These are phyloP conservation scores for Oxytropis ochrocephala DNA, from an alignment of 306 rosid genomes.

Conservation along the genomic window DNA sequence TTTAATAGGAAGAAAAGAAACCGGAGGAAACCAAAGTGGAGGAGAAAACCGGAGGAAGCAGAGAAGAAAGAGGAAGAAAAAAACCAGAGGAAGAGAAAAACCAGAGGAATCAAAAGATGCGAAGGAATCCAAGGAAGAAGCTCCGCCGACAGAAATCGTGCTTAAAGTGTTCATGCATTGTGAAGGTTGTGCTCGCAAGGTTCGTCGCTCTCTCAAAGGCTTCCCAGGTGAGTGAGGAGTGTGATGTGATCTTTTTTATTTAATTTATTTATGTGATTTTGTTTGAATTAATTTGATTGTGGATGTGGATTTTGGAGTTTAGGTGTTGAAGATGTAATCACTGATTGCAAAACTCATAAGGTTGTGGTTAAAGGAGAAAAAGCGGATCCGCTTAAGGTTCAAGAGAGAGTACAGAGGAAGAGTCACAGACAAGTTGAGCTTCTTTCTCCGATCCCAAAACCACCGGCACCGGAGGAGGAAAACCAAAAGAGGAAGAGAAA, in stretches of 20 bases:
- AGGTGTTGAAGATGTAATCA: slow-evolving; percentile 76
- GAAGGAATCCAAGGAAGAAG: neutral
- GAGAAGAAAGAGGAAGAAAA: slow-evolving; percentile 24
- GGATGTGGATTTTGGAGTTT: neutral
- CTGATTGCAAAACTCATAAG: slow-evolving; percentile 64
- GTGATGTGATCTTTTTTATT: neutral
- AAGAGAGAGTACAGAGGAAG: slow-evolving; percentile 76
- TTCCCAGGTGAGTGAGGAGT: slow-evolving; percentile 47
- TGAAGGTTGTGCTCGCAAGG: slow-evolving; percentile 94
- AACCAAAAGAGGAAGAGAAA: slow-evolving; percentile 39
- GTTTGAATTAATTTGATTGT: neutral
- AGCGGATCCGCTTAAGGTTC: slow-evolving; percentile 76
- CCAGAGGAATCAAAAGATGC: slow-evolving; percentile 19
- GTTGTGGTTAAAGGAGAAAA: slow-evolving; percentile 89
- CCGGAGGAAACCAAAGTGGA: slow-evolving; percentile 33
- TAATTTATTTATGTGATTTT: too few relatives aligned
- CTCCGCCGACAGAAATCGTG: slow-evolving; percentile 54
- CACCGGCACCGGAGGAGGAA: slow-evolving; percentile 49
- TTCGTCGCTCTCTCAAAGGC: slow-evolving; percentile 69
- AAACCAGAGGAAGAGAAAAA: neutral
- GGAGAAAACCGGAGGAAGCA: slow-evolving; percentile 42
- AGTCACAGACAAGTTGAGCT: slow-evolving; percentile 77
- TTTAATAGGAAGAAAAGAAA: slow-evolving; percentile 55
- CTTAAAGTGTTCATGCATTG: slow-evolving; percentile 94
- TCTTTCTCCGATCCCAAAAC: slow-evolving; percentile 75